Conservation (phyloP, 2,329 filamentous ascomycete species). For the Exophiala sp. region DNA sequence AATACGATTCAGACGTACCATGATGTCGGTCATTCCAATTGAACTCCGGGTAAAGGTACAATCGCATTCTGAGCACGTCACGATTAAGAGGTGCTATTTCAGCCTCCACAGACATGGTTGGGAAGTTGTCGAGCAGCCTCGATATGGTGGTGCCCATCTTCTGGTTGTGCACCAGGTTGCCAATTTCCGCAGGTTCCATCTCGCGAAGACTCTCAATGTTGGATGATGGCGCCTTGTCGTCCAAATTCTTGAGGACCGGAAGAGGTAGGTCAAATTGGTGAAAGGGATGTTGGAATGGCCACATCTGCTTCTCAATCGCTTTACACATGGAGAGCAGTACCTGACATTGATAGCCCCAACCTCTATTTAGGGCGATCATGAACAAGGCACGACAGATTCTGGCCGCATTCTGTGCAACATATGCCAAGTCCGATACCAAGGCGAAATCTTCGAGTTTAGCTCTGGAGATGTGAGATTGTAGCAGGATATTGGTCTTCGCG, state of each 20-base stretch:
- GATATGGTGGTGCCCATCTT: slow-evolving; percentile 78
- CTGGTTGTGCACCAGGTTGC: slow-evolving; percentile 84
- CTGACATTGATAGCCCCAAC: slow-evolving; percentile 93
- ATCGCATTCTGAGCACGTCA: slow-evolving; percentile 86
- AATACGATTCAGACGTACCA: slow-evolving; percentile 92
- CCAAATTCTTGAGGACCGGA: slow-evolving; percentile 77
- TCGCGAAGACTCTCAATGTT: slow-evolving; percentile 83
- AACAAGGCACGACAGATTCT: slow-evolving; percentile 93
- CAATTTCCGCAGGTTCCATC: slow-evolving; percentile 90
- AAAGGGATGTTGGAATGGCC: slow-evolving; percentile 91
- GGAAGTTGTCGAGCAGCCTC: slow-evolving; percentile 83
- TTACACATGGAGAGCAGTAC: slow-evolving; percentile 90
- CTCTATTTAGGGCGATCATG: slow-evolving; percentile 92
- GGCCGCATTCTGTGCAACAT: slow-evolving; percentile 91
- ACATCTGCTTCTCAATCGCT: slow-evolving; percentile 93
- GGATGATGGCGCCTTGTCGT: slow-evolving; percentile 68
- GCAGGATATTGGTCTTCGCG: slow-evolving; percentile 89
- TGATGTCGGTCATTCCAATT: slow-evolving; percentile 91
- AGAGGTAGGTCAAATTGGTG: slow-evolving; percentile 90
- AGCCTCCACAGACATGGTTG: slow-evolving; percentile 82
- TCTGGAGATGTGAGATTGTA: slow-evolving; percentile 91
- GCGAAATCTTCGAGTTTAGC: slow-evolving; percentile 90
- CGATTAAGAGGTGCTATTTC: slow-evolving; percentile 95
- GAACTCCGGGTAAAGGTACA: slow-evolving; percentile 85
- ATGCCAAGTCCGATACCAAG: slow-evolving; percentile 83